Conservation (phyloP, 2,329 filamentous ascomycete species). For the Thielaviopsis musarum region DNA sequence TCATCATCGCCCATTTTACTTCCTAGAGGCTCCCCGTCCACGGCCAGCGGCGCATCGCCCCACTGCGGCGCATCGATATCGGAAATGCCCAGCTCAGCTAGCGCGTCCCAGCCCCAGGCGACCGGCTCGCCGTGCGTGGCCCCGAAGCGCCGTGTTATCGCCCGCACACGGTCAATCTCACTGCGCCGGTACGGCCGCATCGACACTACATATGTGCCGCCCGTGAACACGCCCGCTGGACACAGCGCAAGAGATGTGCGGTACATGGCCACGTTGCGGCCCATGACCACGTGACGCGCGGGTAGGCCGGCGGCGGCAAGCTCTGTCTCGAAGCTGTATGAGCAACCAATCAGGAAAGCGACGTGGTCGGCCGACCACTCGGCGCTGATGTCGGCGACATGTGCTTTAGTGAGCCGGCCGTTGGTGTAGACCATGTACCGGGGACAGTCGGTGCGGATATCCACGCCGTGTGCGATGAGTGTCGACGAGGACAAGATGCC, state of each 20-base stretch:
- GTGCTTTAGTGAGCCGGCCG: slow-evolving; percentile 23
- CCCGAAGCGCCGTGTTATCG: slow-evolving; percentile 36
- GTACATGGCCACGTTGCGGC: slow-evolving; percentile 44
- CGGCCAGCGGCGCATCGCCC: slow-evolving; percentile 31
- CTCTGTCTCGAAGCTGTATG: slow-evolving; percentile 45
- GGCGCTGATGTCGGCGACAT: slow-evolving; percentile 25
- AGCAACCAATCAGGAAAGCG: slow-evolving; percentile 47
- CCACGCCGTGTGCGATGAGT: slow-evolving; percentile 26
- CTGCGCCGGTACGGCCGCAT: slow-evolving; percentile 40
- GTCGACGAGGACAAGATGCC: slow-evolving; percentile 11
- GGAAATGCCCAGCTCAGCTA: slow-evolving; percentile 33
- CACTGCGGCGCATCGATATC: slow-evolving; percentile 38
- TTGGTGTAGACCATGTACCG: slow-evolving; percentile 41
- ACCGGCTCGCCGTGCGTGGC: slow-evolving; percentile 47
- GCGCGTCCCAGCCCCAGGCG: slow-evolving; percentile 46
- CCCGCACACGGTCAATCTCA: slow-evolving; percentile 34
- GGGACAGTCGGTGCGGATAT: slow-evolving; percentile 41
- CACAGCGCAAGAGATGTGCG: slow-evolving; percentile 37
- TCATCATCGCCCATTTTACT: slow-evolving; percentile 21
- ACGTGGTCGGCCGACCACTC: slow-evolving; percentile 43
- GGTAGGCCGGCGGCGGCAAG: slow-evolving; percentile 31
- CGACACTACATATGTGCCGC: slow-evolving; percentile 39
- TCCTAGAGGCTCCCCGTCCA: slow-evolving; percentile 23
- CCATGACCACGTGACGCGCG: slow-evolving; percentile 31
- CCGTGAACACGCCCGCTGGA: slow-evolving; percentile 40